phyloP scores from a whole-genome alignment of 176 grass and related monocot genomes.

The Thalia dealbata region DNA sequence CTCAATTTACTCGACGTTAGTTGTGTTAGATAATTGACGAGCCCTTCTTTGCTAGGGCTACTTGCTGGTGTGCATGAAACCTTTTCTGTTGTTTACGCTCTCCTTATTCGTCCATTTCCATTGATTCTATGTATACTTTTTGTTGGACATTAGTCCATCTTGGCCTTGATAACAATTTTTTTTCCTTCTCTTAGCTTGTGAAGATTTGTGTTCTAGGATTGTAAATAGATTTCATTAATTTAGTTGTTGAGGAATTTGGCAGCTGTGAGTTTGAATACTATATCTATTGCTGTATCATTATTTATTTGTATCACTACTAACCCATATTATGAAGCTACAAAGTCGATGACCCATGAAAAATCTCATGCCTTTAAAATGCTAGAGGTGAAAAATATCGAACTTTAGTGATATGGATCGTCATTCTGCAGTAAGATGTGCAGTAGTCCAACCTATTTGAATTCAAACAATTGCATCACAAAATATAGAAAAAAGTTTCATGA shows the following conservation, averaged over 20 bases:
- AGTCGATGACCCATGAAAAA: background rate
- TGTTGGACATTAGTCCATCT: too few species aligned
- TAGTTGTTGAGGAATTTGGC: too few species aligned
- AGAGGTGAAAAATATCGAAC: too few species aligned
- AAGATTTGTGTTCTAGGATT: background rate
- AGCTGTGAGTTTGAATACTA: background rate
- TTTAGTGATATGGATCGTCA: too few species aligned
- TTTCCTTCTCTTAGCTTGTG: background rate
- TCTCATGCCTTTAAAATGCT: background rate
- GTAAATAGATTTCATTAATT: too few species aligned
- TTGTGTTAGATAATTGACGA: background rate
- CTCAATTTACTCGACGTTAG: background rate
- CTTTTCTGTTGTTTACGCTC: background rate
- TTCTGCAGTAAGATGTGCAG: too few species aligned
- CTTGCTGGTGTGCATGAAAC: background rate
- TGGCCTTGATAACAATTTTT: background rate
- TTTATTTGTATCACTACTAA: background rate
- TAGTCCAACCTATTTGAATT: too few species aligned
- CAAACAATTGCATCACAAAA: too few species aligned
- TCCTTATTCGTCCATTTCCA: too few species aligned
- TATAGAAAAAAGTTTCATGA: too few species aligned
- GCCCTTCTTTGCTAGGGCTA: background rate
- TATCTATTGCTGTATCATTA: background rate
- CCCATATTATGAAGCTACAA: background rate
- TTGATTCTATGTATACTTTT: too few species aligned